Base-by-base conservation (phyloP, 2,329 filamentous ascomycete genomes). In the Stagonosporopsis tanaceti region DNA sequence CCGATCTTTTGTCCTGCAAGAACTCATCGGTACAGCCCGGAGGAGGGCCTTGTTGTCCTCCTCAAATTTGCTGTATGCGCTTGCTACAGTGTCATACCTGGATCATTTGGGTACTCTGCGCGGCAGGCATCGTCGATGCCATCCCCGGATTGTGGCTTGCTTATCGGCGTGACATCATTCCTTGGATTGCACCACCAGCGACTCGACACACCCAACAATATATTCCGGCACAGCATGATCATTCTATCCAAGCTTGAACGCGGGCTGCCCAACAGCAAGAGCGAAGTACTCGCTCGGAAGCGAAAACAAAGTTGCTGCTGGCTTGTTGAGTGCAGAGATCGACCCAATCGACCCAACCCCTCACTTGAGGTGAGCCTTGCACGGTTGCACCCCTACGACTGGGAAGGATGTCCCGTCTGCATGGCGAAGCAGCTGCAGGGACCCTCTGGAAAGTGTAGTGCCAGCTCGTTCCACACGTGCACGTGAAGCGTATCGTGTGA, bases 131-230 rank as follows among this genome's bases (percentile, higher is more conserved):
- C 45, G 54, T 40, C 54, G 54, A 57, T 48, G 48, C 37, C 15
- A 32, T 30, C 44, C 30, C 37, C 17, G 27, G 25, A 14, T 44
- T 42, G 17, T 27, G 47, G 41, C 45, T 44, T 44, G 44, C 48
- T 48, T 52, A 52, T 57, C 48, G 47, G 42, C 32, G 20, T 57
- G 54, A 57, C 54, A 48, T 57, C 54, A 57, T 28, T 28, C 9
- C 22, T 14, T 8, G 17, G 25, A 6, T 24, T 20, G n/a, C 15
- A 35, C 37, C 28, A 50, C 3, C 41, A 46, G 8, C 35, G 41
- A 11, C 20, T 27, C 41, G 28, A 25, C 38, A 12, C 7, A 44
- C 20, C 37, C 48, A 47, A 52, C 20, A 47, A 39, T 38, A 24
- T 17, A 47, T 28, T 44, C 12, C 32, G 44, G 54, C 37, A 25